phyloP scores from a whole-genome alignment of 768 basidiomycete genomes.

The Lentinus tigrinus region DNA sequence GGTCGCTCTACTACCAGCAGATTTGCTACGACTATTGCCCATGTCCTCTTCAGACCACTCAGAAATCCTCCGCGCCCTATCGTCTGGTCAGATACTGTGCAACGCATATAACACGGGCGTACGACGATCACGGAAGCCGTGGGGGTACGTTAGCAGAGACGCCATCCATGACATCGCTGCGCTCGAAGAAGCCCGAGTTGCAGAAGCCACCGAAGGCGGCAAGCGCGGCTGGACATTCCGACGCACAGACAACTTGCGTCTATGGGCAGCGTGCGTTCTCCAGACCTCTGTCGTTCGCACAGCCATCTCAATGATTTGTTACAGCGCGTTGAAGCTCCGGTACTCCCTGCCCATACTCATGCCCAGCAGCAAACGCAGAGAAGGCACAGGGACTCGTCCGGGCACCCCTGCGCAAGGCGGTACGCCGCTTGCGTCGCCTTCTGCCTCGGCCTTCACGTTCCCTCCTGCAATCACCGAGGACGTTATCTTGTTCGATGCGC shows the following conservation, averaged over 20 bases:
- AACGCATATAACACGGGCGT: conserved; percentile 79
- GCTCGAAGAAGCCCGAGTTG: conserved; percentile 48
- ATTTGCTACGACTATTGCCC: conserved; percentile 43
- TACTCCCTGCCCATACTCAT: conserved; percentile 71
- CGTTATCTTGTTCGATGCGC: conserved; percentile 67
- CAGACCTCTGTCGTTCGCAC: not conserved
- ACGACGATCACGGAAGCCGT: conserved; percentile 76
- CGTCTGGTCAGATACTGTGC: conserved; percentile 82
- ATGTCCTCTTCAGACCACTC: conserved; percentile 31
- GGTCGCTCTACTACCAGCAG: conserved; percentile 53
- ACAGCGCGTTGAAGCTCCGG: conserved; percentile 77
- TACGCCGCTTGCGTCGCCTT: conserved; percentile 26
- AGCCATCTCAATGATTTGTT: not conserved
- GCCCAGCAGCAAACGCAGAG: conserved; percentile 34
- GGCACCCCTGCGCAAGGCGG: conserved; percentile 16
- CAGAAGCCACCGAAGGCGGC: conserved; percentile 38
- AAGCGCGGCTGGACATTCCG: conserved; percentile 82
- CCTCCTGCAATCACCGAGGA: conserved; percentile 37
- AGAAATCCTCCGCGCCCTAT: conserved; percentile 52
- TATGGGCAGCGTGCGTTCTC: conserved; percentile 77
- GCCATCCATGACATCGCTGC: conserved; percentile 78
- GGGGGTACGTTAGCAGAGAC: conserved; percentile 81
- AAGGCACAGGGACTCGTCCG: not conserved
- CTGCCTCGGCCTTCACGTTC: conserved; percentile 36
- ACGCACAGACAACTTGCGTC: conserved; percentile 78